Percentiles rank a stretch among this genome's conserved stretches.
Evolutionary conservation across 345 rosid species (phyloP).

Genomic region (Durio zibethinus): DNA sequence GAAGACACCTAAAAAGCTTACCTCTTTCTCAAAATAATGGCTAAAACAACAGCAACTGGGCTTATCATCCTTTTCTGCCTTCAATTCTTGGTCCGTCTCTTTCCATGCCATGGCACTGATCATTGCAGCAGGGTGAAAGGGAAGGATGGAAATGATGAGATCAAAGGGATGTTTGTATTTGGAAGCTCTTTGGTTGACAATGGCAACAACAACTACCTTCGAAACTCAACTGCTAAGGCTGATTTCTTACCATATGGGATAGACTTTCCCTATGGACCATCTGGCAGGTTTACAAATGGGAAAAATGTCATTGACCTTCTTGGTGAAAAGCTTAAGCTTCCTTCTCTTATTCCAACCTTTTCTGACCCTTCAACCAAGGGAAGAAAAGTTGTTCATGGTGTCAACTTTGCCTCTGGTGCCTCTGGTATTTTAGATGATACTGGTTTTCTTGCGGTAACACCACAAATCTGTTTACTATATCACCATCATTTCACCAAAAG

Average conservation of each 20-base stretch:
- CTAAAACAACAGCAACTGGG: not conserved
- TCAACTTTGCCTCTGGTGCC: slow-evolving; percentile 54
- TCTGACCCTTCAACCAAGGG: slow-evolving; percentile 41
- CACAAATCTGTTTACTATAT: not conserved
- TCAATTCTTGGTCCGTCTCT: slow-evolving; percentile 13
- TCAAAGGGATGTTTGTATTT: slow-evolving; percentile 58
- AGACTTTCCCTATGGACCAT: slow-evolving; percentile 49
- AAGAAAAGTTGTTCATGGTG: slow-evolving; percentile 36
- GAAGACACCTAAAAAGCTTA: not conserved
- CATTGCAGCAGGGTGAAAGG: not conserved
- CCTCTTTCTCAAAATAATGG: not conserved
- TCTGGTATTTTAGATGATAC: slow-evolving; percentile 58
- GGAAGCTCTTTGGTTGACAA: slow-evolving; percentile 64
- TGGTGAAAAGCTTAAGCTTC: slow-evolving; percentile 32
- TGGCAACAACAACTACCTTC: slow-evolving; percentile 61
- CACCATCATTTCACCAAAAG: not conserved
- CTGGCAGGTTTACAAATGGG: slow-evolving; percentile 64
- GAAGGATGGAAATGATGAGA: not conserved
- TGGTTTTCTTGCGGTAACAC: slow-evolving; percentile 38
- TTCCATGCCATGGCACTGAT: not conserved
- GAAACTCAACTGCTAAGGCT: slow-evolving; percentile 31
- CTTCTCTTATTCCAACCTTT: slow-evolving; percentile 38
- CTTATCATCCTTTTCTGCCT: not conserved
- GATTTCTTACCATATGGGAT: slow-evolving; percentile 52
- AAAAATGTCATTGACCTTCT: slow-evolving; percentile 53